Conservation (phyloP, 2,329 filamentous ascomycete genomes). For the Endocalyx cinctus region DNA sequence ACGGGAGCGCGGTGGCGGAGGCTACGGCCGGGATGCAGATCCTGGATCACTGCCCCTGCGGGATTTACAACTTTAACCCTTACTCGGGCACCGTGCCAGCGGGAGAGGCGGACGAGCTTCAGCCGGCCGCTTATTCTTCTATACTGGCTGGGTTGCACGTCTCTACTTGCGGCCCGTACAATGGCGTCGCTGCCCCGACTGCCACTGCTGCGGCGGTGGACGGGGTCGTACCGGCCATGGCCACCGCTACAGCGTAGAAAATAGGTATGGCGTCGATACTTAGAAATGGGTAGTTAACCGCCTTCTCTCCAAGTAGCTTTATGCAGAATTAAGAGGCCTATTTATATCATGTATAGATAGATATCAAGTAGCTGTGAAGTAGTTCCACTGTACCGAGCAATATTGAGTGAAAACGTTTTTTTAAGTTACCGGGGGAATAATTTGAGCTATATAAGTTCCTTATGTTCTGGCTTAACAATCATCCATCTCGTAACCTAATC, state of each 20-base stretch:
- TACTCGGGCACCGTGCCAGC: slow-evolving; percentile 47
- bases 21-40: slow-evolving; percentile 48
- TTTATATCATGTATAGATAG: no score
- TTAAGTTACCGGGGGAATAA: no score
- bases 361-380: no score
- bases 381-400: no score
- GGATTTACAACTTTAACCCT: slow-evolving; percentile 54
- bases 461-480: no score
- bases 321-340: no score
- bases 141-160: slow-evolving; percentile 25
- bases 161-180: slow-evolving; percentile 19
- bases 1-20: slow-evolving; percentile 35
- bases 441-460: no score
- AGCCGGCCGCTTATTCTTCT: slow-evolving; percentile 25
- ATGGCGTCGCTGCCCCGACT: slow-evolving; percentile 1
- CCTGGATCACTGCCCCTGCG: slow-evolving; percentile 42
- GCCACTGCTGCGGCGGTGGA: slow-evolving; percentile 5
- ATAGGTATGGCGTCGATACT: no score
- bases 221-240: slow-evolving; percentile 5
- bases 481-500: no score
- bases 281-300: no score
- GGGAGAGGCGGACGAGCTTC: slow-evolving; percentile 29
- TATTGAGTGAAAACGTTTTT: no score
- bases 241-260: slow-evolving; percentile 6
- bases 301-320: no score